A percentile compares a stretch with the other conserved stretches of the same genome.
Conservation (phyloP, 129 eudicot genomes). For the Chrysanthemum seticuspe region DNA sequence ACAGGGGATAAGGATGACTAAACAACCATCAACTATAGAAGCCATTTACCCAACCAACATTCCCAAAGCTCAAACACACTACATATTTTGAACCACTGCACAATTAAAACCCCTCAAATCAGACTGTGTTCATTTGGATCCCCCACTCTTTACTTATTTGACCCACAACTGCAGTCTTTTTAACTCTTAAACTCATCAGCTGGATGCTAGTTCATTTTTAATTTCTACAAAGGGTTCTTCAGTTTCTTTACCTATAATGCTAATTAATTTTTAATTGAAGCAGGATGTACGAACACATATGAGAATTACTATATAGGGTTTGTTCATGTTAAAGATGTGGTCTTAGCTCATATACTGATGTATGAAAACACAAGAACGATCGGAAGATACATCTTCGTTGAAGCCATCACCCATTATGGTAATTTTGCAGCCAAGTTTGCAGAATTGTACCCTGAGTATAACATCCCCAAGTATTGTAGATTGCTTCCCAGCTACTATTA, state of each 20-base stretch:
- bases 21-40: too few relatives aligned
- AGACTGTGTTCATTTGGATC: too few relatives aligned
- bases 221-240: not conserved
- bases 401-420: constrained; percentile 72
- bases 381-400: constrained; percentile 86
- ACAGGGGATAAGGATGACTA: too few relatives aligned
- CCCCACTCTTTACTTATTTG: too few relatives aligned
- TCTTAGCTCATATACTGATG: constrained; percentile 80
- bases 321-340: constrained; percentile 93
- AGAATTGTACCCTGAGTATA: constrained; percentile 73
- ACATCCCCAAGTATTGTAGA: constrained; percentile 59
- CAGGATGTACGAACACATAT: constrained; percentile 69
- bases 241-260: not conserved
- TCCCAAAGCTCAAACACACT: too few relatives aligned
- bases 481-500: too few relatives aligned
- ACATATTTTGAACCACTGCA: too few relatives aligned
- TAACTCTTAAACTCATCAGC: too few relatives aligned
- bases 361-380: constrained; percentile 70
- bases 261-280: not conserved
- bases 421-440: constrained; percentile 91
- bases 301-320: constrained; percentile 70
- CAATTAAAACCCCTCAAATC: too few relatives aligned
- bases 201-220: too few relatives aligned
- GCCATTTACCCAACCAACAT: too few relatives aligned
- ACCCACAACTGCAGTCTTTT: too few relatives aligned